Conservation (phyloP, 116 monocot species). For the Papilionanthe hybrid region DNA sequence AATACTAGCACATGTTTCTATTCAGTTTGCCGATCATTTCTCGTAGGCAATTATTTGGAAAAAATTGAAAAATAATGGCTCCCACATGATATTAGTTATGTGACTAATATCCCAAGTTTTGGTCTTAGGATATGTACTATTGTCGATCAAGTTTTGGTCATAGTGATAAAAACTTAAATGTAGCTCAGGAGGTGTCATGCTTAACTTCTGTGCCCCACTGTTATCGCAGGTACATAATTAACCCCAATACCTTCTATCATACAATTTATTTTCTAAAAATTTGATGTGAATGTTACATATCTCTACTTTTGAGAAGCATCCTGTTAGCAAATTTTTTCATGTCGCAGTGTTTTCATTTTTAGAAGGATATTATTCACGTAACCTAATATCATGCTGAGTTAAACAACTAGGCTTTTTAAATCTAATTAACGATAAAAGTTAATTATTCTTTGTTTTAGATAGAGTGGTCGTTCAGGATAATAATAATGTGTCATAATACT, state of each 20-base stretch:
- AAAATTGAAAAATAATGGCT: background rate
- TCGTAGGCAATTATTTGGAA: background rate
- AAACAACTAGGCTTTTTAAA: background rate
- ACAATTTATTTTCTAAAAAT: too few relatives aligned
- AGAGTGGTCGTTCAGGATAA: too few relatives aligned
- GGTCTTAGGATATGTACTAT: background rate
- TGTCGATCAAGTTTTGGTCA: background rate
- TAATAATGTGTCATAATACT: too few relatives aligned
- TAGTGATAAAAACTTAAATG: background rate
- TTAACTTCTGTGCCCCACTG: too few relatives aligned
- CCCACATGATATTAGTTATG: background rate
- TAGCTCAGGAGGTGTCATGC: background rate
- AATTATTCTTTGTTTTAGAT: too few relatives aligned
- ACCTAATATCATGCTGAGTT: background rate
- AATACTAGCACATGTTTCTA: background rate
- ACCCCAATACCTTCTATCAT: background rate
- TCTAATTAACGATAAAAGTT: too few relatives aligned
- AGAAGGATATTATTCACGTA: background rate
- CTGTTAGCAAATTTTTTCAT: background rate
- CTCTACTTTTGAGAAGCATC: background rate
- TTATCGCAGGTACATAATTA: background rate
- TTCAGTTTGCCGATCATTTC: background rate
- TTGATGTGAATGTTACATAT: background rate
- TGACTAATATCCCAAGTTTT: background rate
- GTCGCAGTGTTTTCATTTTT: background rate